Conservation (phyloP, 352 stramenopile genomes). For the Phytopythium delawarense region DNA sequence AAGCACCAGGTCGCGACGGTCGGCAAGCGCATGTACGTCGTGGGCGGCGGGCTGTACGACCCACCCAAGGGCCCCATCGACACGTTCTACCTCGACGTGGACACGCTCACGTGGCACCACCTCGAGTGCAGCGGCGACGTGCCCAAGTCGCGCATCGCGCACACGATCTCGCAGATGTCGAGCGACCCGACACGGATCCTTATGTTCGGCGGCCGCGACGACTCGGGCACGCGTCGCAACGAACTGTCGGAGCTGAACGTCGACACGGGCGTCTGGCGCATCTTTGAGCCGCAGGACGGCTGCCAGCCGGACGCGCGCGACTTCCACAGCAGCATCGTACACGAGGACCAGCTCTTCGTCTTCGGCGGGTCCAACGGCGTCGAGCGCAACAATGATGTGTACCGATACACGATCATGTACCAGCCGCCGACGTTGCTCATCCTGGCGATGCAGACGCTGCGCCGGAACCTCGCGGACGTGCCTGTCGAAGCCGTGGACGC, state of each 20-base stretch:
- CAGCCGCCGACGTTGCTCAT: conserved; percentile 64
- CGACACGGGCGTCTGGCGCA: conserved; percentile 55
- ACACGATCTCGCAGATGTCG: conserved; percentile 61
- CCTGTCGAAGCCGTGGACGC: conserved; percentile 36
- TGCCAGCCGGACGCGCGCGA: conserved; percentile 75
- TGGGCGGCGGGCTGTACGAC: conserved; percentile 78
- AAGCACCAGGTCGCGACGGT: conserved; percentile 76
- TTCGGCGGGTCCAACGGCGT: conserved; percentile 83
- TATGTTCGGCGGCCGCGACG: conserved; percentile 80
- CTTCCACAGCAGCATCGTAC: conserved; percentile 76
- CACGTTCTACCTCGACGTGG: conserved; percentile 70
- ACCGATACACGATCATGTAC: conserved; percentile 55
- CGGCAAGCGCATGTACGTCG: conserved; percentile 73
- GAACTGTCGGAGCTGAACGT: conserved; percentile 69
- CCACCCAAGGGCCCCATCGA: conserved; percentile 77
- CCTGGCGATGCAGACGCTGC: conserved; percentile 63
- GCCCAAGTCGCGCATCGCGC: conserved; percentile 72
- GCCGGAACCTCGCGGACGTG: conserved; percentile 35
- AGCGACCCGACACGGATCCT: conserved; percentile 45
- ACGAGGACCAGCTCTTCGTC: conserved; percentile 74
- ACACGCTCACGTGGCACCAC: conserved; percentile 63
- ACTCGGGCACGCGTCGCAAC: conserved; percentile 60
- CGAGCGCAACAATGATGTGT: conserved; percentile 80
- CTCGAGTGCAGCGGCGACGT: conserved; percentile 57
- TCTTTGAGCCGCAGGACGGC: conserved; percentile 49